These are phyloP conservation scores for Paraphaeosphaeria sporulosa DNA, from an alignment of 2,329 filamentous ascomycete species.

Conservation along the genomic window DNA sequence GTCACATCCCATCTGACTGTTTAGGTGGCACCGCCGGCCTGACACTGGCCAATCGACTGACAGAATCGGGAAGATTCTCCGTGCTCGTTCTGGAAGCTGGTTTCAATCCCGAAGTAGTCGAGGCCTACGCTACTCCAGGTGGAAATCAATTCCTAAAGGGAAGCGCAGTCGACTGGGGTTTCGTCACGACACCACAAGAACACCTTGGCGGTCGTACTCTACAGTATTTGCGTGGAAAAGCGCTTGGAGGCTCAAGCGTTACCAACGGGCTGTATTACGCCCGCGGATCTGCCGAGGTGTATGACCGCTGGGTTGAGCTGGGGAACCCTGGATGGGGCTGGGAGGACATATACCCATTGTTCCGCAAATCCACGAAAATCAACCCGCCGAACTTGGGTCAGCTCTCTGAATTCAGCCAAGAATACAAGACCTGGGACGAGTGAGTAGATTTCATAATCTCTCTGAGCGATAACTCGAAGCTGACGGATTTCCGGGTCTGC, in stretches of 20 bases:
- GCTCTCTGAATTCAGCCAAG: slow-evolving; percentile 34
- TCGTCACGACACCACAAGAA: slow-evolving; percentile 34
- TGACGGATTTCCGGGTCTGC: slow-evolving; percentile 18
- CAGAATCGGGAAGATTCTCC: slow-evolving; percentile 29
- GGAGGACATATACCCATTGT: slow-evolving; percentile 29
- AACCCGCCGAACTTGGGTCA: slow-evolving; percentile 35
- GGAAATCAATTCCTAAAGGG: slow-evolving; percentile 39
- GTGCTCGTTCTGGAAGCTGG: slow-evolving; percentile 34
- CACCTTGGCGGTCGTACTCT: slow-evolving; percentile 31
- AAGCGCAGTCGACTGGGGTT: slow-evolving; percentile 40
- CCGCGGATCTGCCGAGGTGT: slow-evolving; percentile 41
- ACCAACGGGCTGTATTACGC: slow-evolving; percentile 47
- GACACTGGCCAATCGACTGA: slow-evolving; percentile 29
- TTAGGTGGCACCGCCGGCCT: slow-evolving; percentile 36
- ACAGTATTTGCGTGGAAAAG: slow-evolving; percentile 33
- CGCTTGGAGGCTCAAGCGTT: slow-evolving; percentile 42
- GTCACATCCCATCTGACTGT: not conserved
- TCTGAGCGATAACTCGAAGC: not conserved
- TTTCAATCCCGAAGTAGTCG: slow-evolving; percentile 27
- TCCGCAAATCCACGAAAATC: slow-evolving; percentile 38
- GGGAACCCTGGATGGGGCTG: slow-evolving; percentile 66
- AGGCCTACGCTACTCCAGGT: slow-evolving; percentile 35
- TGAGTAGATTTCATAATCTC: not conserved
- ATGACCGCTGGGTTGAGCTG: slow-evolving; percentile 63
- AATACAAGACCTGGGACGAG: slow-evolving; percentile 39